Evolutionary conservation across 345 rosid genomes (phyloP), one percentile per base, ranked within the genome.

Genomic region (Citrus mangshanensis): DNA sequence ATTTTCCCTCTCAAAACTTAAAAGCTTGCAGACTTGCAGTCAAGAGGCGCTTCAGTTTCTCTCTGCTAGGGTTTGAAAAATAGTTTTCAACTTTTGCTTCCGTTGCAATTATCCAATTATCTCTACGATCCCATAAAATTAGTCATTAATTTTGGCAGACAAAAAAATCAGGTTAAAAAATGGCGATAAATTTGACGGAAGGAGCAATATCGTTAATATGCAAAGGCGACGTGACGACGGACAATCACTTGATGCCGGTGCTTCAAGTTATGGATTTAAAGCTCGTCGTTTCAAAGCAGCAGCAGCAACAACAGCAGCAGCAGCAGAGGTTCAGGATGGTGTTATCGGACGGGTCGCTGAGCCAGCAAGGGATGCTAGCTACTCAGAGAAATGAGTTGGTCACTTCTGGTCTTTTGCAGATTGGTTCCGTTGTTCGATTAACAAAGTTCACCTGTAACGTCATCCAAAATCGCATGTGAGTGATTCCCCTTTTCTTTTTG

Each of bases 201-300:
- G 93, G 97, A 22, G 91, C 91, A 74, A 81, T 91, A 61, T 22
- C 73, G 81, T 85, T 72, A 87, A 87, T 95, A 75, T 71, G 87
- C 28, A 84, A 49, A 55, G 87, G 90, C 18, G 89, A 88, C 54
- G 87, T 87, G 27, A 10, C 85, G 65, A 68, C 76, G 32, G 91
- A 89, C 72, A 75, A 14, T 73, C 90, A 91, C 1, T 27, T 89
- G 84, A 87, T 79, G 77, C 99, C 97, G 37, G 83, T 88, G 51
- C 76, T 93, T 68, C 99, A 93, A 78, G 91, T 92, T 77, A 84
- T 83, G 76, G 98, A 92, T n/a, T 18, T 95, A 82, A 93, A 88
- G 87, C 38, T 66, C 74, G 88, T 93, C 64, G 89, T 78, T 74
- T 82, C 89, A 21, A 89, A 83, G 81, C 87, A 82, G 68, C 87